Evolutionary conservation across 2,329 filamentous ascomycete genomes (phyloP).

Genomic region (Botrytis aclada): DNA sequence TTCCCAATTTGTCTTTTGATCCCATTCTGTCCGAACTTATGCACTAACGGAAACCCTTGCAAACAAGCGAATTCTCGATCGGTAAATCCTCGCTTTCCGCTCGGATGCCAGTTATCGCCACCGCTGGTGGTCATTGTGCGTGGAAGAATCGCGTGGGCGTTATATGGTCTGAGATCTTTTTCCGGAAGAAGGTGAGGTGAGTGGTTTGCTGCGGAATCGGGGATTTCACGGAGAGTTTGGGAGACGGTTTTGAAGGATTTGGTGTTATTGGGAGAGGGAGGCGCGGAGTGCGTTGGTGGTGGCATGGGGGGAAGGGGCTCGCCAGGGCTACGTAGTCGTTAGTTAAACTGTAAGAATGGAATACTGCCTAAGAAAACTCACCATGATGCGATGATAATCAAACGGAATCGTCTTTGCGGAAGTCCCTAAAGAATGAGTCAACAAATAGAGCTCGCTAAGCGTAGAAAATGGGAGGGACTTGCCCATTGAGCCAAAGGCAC

Average conservation of each 20-base stretch:
- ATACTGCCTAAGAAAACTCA: conserved; percentile 13
- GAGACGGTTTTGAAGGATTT: conserved; percentile 46
- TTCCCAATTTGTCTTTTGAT: conserved; percentile 71
- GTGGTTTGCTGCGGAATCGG: conserved; percentile 41
- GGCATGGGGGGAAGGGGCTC: conserved; percentile 68
- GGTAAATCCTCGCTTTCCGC: conserved; percentile 61
- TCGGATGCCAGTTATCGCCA: conserved; percentile 62
- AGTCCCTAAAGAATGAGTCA: conserved; percentile 21
- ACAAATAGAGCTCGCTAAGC: neutral
- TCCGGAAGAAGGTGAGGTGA: conserved; percentile 21
- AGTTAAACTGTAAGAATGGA: neutral
- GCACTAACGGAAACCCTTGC: conserved; percentile 64
- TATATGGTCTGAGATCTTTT: conserved; percentile 40
- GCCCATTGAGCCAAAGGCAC: conserved; percentile 50
- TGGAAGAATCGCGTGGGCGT: conserved; percentile 47
- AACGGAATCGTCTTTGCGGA: conserved; percentile 38
- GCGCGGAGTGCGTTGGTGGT: conserved; percentile 52
- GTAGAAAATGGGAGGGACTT: conserved; percentile 5
- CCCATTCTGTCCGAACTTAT: conserved; percentile 50
- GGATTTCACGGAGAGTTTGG: conserved; percentile 31
- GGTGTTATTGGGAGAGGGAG: conserved; percentile 32
- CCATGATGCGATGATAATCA: conserved; percentile 55
- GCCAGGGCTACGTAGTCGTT: conserved; percentile 53
- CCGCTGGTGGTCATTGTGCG: conserved; percentile 65
- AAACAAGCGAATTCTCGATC: conserved; percentile 62